Percentiles rank a stretch among this genome's conserved stretches.
Evolutionary conservation across 306 rosid genomes (phyloP).

Genomic region (Arachis hypogaea): DNA sequence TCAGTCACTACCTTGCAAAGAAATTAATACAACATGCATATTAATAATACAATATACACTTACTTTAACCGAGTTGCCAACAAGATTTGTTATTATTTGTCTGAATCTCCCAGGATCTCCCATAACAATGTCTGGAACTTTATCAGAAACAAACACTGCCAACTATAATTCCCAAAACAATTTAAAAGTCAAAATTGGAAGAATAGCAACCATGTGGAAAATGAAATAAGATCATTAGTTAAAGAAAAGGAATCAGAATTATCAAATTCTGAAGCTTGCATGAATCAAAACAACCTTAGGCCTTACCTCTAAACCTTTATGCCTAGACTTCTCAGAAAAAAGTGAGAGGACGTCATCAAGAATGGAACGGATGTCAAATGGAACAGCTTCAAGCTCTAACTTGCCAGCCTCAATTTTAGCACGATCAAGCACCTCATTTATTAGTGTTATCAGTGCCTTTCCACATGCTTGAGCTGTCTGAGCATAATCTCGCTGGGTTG

Average conservation of each 20-base stretch:
- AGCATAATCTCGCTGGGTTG: constrained; percentile 94
- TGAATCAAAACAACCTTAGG: constrained; percentile 3
- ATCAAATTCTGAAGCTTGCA: constrained; percentile 11
- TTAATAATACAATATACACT: constrained; percentile 37
- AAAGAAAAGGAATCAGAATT: constrained; percentile 20
- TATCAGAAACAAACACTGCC: constrained; percentile 94
- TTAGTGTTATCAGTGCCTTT: constrained; percentile 86
- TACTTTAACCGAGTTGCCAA: constrained; percentile 96
- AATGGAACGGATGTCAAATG: constrained; percentile 85
- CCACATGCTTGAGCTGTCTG: constrained; percentile 98
- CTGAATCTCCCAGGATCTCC: constrained; percentile 99
- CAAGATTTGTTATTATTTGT: constrained; percentile 94
- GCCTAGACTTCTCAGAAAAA: constrained; percentile 92
- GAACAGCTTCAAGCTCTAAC: constrained; percentile 96
- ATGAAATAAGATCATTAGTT: constrained; percentile 37
- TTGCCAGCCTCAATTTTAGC: constrained; percentile 98
- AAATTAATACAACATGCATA: constrained; percentile 6
- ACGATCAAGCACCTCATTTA: constrained; percentile 96
- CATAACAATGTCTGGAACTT: constrained; percentile 84
- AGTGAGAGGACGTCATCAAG: constrained; percentile 96
- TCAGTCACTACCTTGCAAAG: constrained; percentile 24
- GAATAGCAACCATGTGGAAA: constrained; percentile 30
- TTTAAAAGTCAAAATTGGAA: constrained; percentile 33
- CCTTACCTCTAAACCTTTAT: constrained; percentile 88
- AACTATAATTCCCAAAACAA: constrained; percentile 60